Percentiles rank a stretch among this genome's conserved stretches.
Conservation (phyloP, 805 yeast genomes). For the Metschnikowia cerradonensis region DNA sequence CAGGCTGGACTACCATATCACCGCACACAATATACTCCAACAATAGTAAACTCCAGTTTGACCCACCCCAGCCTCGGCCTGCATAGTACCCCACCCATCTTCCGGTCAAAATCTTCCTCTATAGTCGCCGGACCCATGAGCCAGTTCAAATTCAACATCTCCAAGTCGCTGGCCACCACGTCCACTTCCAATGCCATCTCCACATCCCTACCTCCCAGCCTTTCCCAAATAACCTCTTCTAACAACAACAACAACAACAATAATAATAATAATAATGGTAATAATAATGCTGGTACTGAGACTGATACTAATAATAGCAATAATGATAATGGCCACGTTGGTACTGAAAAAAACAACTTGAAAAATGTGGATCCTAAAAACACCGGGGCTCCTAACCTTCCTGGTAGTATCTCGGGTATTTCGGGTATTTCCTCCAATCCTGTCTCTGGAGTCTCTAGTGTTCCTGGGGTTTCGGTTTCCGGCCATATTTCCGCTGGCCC, state of each 20-base stretch:
- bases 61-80: background rate
- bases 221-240: background rate
- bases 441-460: too few species aligned
- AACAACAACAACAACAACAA: background rate
- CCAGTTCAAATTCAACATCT: conserved; percentile 25
- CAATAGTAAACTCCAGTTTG: background rate
- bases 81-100: background rate
- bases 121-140: background rate
- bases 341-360: too few species aligned
- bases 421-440: too few species aligned
- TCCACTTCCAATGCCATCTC: conserved; percentile 37
- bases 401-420: too few species aligned
- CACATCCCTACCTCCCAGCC: conserved; percentile 13
- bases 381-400: too few species aligned
- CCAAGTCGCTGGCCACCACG: conserved; percentile 40
- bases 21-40: conserved; percentile 1
- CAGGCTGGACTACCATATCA: conserved; percentile 1
- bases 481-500: background rate
- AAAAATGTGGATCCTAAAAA: too few species aligned
- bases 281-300: too few species aligned
- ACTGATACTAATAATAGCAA: too few species aligned
- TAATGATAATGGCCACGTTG: too few species aligned
- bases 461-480: background rate
- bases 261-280: too few species aligned
- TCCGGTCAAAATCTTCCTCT: background rate